Percentiles rank a stretch among this genome's conserved stretches.
These are phyloP conservation scores for Pouteria campechiana DNA, from an alignment of 179 eudicot species.

Conservation along the genomic window DNA sequence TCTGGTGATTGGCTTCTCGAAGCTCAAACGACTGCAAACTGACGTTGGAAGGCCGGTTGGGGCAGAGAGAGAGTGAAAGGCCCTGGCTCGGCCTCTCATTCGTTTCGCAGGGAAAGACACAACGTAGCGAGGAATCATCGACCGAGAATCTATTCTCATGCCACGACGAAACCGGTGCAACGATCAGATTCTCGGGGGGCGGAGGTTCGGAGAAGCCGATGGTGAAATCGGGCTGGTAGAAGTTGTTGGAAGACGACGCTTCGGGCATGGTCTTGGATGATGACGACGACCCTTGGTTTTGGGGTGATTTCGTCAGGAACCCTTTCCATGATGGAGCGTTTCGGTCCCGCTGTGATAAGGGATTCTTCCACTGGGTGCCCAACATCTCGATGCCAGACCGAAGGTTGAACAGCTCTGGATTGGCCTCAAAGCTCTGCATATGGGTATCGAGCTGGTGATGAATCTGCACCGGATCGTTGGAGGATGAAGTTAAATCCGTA, in stretches of 20 bases:
- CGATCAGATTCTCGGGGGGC: slow-evolving; percentile 6
- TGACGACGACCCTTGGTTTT: background rate
- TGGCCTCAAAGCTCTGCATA: slow-evolving; percentile 22
- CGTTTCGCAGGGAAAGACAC: slow-evolving; percentile 81
- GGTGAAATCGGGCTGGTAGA: slow-evolving; percentile 4
- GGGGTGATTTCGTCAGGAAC: slow-evolving; percentile 10
- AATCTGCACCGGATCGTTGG: slow-evolving; percentile 10
- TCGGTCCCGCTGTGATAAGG: background rate
- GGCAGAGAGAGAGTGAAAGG: slow-evolving; percentile 64
- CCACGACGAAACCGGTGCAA: slow-evolving; percentile 1
- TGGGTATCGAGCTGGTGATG: slow-evolving; percentile 16
- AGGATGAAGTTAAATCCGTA: slow-evolving; percentile 15
- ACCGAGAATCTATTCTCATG: slow-evolving; percentile 9
- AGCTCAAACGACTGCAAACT: slow-evolving; percentile 74
- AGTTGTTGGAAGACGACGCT: background rate
- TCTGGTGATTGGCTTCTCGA: slow-evolving; percentile 18
- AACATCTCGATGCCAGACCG: slow-evolving; percentile 53
- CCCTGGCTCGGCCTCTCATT: slow-evolving; percentile 96
- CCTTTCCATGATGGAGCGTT: slow-evolving; percentile 16
- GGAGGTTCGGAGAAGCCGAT: background rate
- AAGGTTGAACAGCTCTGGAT: slow-evolving; percentile 49
- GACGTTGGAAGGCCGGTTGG: slow-evolving; percentile 54
- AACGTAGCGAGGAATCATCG: slow-evolving; percentile 39
- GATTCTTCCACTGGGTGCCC: slow-evolving; percentile 40
- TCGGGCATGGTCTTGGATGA: slow-evolving; percentile 6